Conservation (phyloP, 768 basidiomycete genomes). For the Amanita exitialis region DNA sequence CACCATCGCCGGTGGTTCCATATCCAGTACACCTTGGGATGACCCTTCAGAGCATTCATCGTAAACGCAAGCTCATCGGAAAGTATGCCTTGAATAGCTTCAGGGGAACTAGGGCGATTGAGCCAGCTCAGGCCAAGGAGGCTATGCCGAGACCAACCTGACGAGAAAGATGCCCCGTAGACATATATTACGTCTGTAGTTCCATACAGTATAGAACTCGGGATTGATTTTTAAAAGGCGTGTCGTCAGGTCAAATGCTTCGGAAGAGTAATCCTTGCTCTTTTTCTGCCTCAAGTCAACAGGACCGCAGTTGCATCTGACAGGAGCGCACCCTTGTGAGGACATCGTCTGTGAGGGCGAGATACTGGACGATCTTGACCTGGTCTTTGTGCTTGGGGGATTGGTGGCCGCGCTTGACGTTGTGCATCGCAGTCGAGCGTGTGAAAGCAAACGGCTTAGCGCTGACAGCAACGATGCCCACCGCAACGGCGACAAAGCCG, state of each 20-base stretch:
- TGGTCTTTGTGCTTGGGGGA: constrained; percentile 54
- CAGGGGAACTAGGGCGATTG: constrained; percentile 37
- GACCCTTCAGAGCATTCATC: constrained; percentile 63
- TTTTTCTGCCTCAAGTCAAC: constrained; percentile 45
- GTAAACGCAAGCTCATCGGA: constrained; percentile 74
- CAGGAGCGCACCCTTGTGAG: constrained; percentile 44
- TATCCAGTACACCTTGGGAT: constrained; percentile 97
- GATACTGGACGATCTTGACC: constrained; percentile 70
- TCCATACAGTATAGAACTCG: constrained; percentile 96
- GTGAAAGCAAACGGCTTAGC: neutral
- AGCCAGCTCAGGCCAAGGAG: neutral
- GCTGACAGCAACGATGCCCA: neutral
- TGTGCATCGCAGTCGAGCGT: constrained; percentile 40
- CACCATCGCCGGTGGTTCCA: constrained; percentile 99
- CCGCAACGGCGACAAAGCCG: constrained; percentile 11
- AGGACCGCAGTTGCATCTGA: constrained; percentile 3
- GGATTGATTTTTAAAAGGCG: constrained; percentile 77
- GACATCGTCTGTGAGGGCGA: constrained; percentile 51
- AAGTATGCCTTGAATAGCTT: constrained; percentile 54
- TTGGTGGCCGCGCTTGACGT: constrained; percentile 53
- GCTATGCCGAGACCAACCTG: constrained; percentile 30
- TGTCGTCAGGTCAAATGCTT: constrained; percentile 74
- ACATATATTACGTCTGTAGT: constrained; percentile 80
- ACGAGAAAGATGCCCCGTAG: constrained; percentile 57
- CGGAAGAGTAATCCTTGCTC: constrained; percentile 52